These are phyloP conservation scores for Alternaria angustiovoidea DNA, from an alignment of 2,329 filamentous ascomycete genomes.

Conservation along the genomic window DNA sequence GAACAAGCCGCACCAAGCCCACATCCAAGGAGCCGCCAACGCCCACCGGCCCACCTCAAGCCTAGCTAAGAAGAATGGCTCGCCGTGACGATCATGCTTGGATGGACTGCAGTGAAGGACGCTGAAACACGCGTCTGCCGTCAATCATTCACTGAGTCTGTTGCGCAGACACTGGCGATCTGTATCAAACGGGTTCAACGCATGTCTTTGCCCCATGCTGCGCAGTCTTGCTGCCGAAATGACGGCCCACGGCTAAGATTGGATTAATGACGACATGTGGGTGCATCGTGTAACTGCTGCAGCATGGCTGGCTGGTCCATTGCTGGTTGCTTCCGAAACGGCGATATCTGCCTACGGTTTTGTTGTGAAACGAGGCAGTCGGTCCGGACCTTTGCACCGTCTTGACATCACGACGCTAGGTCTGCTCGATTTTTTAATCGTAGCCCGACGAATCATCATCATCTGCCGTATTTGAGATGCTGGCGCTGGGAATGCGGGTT, in stretches of 20 bases:
- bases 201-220: background rate
- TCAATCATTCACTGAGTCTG: conserved; percentile 9
- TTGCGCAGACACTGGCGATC: conserved; percentile 11
- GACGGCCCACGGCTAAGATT: conserved; percentile 5
- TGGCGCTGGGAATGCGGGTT: background rate
- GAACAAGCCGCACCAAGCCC: conserved; percentile 19
- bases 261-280: conserved; percentile 2
- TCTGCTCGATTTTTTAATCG: background rate
- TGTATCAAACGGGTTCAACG: conserved; percentile 9
- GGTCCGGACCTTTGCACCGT: background rate
- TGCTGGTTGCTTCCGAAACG: conserved; percentile 1
- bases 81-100: conserved; percentile 23
- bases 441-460: background rate
- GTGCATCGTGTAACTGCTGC: background rate
- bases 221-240: conserved; percentile 1
- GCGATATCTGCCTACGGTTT: background rate
- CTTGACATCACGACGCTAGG: background rate
- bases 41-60: conserved; percentile 7
- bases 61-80: conserved; percentile 7
- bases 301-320: background rate
- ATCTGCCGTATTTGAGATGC: background rate
- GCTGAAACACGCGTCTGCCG: conserved; percentile 22
- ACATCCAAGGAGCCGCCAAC: background rate
- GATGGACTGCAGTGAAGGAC: conserved; percentile 10
- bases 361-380: conserved; percentile 1